phyloP scores from a whole-genome alignment of 2,329 filamentous ascomycete genomes.

The Thielaviopsis euricoi region DNA sequence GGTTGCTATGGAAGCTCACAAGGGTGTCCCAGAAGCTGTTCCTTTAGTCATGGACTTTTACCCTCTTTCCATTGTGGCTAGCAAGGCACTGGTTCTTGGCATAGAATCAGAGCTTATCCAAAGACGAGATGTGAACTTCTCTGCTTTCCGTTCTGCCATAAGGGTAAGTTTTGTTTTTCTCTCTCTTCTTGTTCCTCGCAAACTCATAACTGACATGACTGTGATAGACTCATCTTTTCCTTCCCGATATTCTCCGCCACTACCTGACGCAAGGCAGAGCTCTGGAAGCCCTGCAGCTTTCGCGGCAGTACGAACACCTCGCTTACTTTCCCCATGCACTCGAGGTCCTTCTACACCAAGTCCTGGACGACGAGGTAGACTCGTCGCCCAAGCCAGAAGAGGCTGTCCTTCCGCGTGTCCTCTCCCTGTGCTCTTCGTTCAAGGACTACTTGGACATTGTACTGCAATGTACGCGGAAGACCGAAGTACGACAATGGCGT shows the following conservation, averaged over 20 bases:
- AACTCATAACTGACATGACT: neutral
- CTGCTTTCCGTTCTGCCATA: conserved; percentile 74
- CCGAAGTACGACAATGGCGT: conserved; percentile 85
- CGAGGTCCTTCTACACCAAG: conserved; percentile 80
- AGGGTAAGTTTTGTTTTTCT: conserved; percentile 41
- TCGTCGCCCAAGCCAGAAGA: conserved; percentile 43
- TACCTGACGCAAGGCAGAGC: conserved; percentile 62
- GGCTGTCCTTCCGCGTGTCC: conserved; percentile 45
- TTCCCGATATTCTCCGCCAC: conserved; percentile 72
- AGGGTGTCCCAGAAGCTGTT: conserved; percentile 58
- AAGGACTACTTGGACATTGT: conserved; percentile 86
- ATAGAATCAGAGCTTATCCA: conserved; percentile 90
- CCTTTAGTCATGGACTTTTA: conserved; percentile 87
- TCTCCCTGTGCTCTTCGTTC: conserved; percentile 53
- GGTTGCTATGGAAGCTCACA: conserved; percentile 44
- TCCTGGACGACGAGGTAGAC: conserved; percentile 89
- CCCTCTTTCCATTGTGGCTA: conserved; percentile 71
- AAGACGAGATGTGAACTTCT: conserved; percentile 77
- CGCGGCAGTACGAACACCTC: conserved; percentile 70
- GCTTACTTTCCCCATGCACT: conserved; percentile 88
- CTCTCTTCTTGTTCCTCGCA: neutral
- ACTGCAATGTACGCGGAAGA: conserved; percentile 93
- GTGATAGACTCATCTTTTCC: conserved; percentile 69
- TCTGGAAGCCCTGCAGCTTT: conserved; percentile 65
- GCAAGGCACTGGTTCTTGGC: conserved; percentile 78